Percentiles rank a stretch among this genome's conserved stretches.
Evolutionary conservation across 164 flowering plant genomes (phyloP).

Genomic region (Vitis rupestris): DNA sequence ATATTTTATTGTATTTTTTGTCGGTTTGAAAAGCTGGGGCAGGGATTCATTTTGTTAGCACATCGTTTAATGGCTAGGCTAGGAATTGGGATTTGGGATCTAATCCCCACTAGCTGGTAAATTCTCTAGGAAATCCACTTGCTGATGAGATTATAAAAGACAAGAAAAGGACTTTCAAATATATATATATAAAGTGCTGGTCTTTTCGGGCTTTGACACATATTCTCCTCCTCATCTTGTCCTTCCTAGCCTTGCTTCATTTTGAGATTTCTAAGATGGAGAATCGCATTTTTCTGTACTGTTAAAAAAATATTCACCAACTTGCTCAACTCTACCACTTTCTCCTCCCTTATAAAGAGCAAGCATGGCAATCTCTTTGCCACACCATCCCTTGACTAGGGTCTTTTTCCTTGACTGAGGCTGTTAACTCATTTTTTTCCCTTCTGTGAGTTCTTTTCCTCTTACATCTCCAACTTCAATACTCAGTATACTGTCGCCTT

Average conservation of each 20-base stretch:
- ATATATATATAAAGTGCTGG: constrained; percentile 6
- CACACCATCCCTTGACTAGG: constrained; percentile 29
- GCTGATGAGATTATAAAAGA: constrained; percentile 25
- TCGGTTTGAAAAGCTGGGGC: neutral
- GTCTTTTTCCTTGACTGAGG: constrained; percentile 19
- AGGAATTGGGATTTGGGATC: constrained; percentile 21
- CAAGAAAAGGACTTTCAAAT: constrained; percentile 17
- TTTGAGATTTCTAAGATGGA: constrained; percentile 23
- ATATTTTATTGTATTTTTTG: constrained; percentile 4
- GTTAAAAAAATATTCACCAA: constrained; percentile 46
- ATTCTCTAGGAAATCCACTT: constrained; percentile 20
- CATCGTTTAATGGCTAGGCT: constrained; percentile 15
- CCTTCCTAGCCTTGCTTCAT: constrained; percentile 16
- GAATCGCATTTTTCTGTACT: constrained; percentile 27
- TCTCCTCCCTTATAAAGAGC: constrained; percentile 43
- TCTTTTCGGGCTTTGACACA: constrained; percentile 12
- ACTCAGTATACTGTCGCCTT: neutral
- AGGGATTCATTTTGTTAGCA: constrained; percentile 3
- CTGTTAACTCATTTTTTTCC: neutral
- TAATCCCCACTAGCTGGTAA: constrained; percentile 30
- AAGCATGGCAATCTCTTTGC: constrained; percentile 20
- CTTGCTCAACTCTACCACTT: constrained; percentile 33
- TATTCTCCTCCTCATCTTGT: constrained; percentile 25
- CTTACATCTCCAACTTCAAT: neutral
- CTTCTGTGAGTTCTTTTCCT: constrained; percentile 1